Base-by-base conservation (phyloP, 2,329 filamentous ascomycete genomes). In the Cercospora janseana region DNA sequence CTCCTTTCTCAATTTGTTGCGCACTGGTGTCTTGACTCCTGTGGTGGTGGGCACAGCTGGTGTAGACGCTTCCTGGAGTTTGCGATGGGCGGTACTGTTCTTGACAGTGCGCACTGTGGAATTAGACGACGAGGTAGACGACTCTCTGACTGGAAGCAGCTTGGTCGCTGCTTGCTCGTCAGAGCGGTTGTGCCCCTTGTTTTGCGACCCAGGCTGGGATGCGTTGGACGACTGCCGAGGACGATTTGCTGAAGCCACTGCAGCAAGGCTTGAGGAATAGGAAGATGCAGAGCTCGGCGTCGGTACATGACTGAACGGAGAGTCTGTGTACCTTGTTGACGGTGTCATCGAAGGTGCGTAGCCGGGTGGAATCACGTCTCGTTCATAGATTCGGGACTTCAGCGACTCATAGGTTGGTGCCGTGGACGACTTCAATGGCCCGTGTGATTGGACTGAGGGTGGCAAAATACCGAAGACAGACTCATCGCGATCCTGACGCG, bases 261-360 rank as follows among this genome's bases (percentile, higher is more conserved):
- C 44, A 12, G 44, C 44, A 23, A 85, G 67, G 3, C 80, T 78
- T 3, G 87, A 85, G 12, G 86, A 90, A 60, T 86, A 84, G 1
- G 87, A 90, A 6, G 83, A 86, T 56, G 87, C 83, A 7, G 87
- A 90, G 4, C 86, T 89, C 5, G 87, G 87, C 3, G 87, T 90
- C 1, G 86, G 89, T 52, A 87, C 85, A 55, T 86, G 79, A 63
- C 86, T 90, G 68, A 88, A 90, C 4, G 85, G 81, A 1, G 87
- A 90, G 49, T 82, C 86, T 1, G 85, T 88, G 61, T 86, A 89
- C 54, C 83, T 76, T 1, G 87, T 89, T 3, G 86, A 90, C 28
- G 86, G 85, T 51, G 85, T 89, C 18, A 76, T 81, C 54, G 86
- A 88, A 46, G 83, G 76, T 2, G 76, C 79, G 66, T 85, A 82